Conservation (phyloP, 345 rosid genomes). For the Capsella bursapastoris region DNA sequence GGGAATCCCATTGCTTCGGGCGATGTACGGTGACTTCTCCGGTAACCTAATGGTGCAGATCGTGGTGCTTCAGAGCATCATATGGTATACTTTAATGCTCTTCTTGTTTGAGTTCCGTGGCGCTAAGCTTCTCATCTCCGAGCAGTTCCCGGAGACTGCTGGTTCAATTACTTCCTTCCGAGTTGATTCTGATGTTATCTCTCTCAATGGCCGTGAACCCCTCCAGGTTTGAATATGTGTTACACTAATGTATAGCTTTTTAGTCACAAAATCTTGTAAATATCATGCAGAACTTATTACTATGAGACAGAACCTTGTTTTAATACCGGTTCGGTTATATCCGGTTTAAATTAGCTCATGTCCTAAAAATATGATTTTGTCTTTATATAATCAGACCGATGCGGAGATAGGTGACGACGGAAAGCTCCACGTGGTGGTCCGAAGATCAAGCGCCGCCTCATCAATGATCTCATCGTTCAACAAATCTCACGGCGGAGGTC, state of each 20-base stretch:
- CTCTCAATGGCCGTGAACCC: constrained; percentile 78
- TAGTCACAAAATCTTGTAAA: neutral
- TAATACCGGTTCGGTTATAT: constrained; percentile 4
- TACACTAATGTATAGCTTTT: neutral
- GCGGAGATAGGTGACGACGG: constrained; percentile 90
- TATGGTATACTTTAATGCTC: constrained; percentile 87
- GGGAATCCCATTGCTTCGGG: constrained; percentile 84
- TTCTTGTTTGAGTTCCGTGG: constrained; percentile 84
- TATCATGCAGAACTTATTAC: neutral
- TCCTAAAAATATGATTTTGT: neutral
- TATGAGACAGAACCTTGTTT: neutral
- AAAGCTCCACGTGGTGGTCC: constrained; percentile 77
- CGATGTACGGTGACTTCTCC: constrained; percentile 86
- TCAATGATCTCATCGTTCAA: constrained; percentile 72
- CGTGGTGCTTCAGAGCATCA: constrained; percentile 78
- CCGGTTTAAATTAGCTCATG: neutral
- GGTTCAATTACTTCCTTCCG: constrained; percentile 76
- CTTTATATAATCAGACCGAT: constrained; percentile 51
- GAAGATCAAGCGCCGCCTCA: constrained; percentile 57
- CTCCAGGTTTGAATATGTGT: constrained; percentile 41
- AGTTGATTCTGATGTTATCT: constrained; percentile 79
- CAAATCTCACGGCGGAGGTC: constrained; percentile 63
- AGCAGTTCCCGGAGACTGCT: constrained; percentile 85
- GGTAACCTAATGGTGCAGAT: constrained; percentile 80
- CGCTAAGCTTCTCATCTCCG: constrained; percentile 71